phyloP scores from a whole-genome alignment of 1,139 yeast genomes.

The Hansenula anomala region DNA sequence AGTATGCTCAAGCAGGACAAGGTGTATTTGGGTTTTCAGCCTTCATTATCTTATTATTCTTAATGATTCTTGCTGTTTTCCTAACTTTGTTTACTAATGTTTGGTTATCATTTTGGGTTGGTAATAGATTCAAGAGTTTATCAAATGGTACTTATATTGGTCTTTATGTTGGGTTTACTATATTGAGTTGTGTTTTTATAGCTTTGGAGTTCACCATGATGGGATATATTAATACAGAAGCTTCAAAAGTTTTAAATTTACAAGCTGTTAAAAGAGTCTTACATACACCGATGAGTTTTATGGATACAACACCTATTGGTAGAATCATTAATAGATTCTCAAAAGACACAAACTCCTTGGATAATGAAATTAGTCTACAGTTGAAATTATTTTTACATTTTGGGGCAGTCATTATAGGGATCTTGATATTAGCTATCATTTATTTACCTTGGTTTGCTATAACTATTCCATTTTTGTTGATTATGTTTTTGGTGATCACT shows the following conservation, averaged over 20 bases:
- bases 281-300: conserved; percentile 65
- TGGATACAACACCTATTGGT: conserved; percentile 67
- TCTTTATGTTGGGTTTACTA: conserved; percentile 54
- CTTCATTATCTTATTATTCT: conserved; percentile 38
- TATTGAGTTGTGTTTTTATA: conserved; percentile 43
- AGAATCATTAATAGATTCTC: conserved; percentile 70
- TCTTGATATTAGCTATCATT: conserved; percentile 55
- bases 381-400: conserved; percentile 47
- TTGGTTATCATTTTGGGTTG: conserved; percentile 85
- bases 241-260: conserved; percentile 36
- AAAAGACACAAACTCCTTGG: conserved; percentile 80
- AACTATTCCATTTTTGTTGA: conserved; percentile 47
- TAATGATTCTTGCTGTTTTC: conserved; percentile 45
- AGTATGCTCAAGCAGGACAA: conserved; percentile 47
- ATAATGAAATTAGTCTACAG: conserved; percentile 66
- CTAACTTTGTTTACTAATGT: conserved; percentile 62
- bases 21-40: conserved; percentile 32
- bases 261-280: conserved; percentile 55
- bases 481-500: conserved; percentile 36
- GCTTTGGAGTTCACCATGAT: conserved; percentile 51
- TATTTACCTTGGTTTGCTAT: conserved; percentile 68
- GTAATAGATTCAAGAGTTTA: conserved; percentile 40
- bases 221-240: conserved; percentile 46
- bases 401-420: conserved; percentile 51
- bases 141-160: conserved; percentile 62